Percentiles rank a stretch among this genome's conserved stretches.
Evolutionary conservation across 352 stramenopile genomes (phyloP).

Genomic region (Globisporangium viniferum): DNA sequence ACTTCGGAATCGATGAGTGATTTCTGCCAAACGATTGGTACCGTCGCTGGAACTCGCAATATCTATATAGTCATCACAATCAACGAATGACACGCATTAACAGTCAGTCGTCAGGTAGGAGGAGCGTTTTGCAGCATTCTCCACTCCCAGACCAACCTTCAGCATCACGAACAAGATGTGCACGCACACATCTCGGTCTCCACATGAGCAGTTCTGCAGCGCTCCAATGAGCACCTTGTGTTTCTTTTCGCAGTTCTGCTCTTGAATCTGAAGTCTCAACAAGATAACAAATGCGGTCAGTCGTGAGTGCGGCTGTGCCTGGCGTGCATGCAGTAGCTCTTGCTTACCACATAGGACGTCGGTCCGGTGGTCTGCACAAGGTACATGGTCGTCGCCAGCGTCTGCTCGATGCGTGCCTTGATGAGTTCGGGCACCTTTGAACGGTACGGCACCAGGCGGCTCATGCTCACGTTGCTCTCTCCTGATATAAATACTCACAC

Average conservation of each 20-base stretch:
- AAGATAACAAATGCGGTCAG: not conserved
- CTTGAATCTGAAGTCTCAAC: constrained; percentile 44
- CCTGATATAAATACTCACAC: not conserved
- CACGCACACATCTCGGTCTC: constrained; percentile 71
- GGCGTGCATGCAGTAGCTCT: not conserved
- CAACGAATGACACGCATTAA: not conserved
- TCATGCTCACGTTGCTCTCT: constrained; percentile 31
- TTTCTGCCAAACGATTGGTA: constrained; percentile 80
- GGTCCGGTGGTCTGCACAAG: constrained; percentile 74
- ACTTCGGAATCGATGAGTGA: constrained; percentile 84
- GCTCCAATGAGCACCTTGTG: constrained; percentile 76
- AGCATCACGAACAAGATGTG: constrained; percentile 88
- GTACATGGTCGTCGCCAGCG: constrained; percentile 68
- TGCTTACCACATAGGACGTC: constrained; percentile 67
- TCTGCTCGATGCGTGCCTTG: constrained; percentile 61
- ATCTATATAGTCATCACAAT: constrained; percentile 26
- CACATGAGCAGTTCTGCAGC: constrained; percentile 71
- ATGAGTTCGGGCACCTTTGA: constrained; percentile 48
- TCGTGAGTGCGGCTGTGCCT: not conserved
- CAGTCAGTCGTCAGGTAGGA: not conserved
- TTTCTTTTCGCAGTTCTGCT: constrained; percentile 70
- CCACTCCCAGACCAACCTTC: constrained; percentile 32
- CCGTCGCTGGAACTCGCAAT: constrained; percentile 60
- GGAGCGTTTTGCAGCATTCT: not conserved
- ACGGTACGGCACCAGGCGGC: constrained; percentile 59